Base-by-base conservation (phyloP, 179 eudicot species). In the Amaranthus tricolor region DNA sequence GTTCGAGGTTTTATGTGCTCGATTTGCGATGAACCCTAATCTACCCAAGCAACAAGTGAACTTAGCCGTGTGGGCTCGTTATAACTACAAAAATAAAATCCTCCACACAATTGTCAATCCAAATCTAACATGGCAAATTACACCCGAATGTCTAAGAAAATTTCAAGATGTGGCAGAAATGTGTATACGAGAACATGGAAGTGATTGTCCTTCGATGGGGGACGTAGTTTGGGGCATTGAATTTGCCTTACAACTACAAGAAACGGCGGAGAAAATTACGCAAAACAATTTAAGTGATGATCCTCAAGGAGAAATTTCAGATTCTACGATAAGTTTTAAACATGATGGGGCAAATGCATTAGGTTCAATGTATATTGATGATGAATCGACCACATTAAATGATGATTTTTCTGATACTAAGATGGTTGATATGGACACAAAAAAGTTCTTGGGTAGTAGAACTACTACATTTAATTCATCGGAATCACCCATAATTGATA, bases 201-300 rank as follows among this genome's bases (percentile, higher is more conserved):
- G 52, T 6, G 80, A 82, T 5, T 71, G 88, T 68, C 88, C 88
- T 2, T 71, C 80, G 0, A 85, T 85, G 85, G 80, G 74, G 5
- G 87, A 82, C 21, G 76, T 84, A 47, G 77, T 84, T 20, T 74
- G 87, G 85, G 76, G 76, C 19, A 70, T 85, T 7, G 85, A 85
- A 59, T 85, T 85, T 17, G 82, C 81, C n/a, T 63, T 82, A 17
- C 54, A 75, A 55, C 81, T 81, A 43, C 81, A 77, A 59, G 53
- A 77, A 50, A 65, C 71, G 0, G 74, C 78, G 15, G 78, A 79
- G 47, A 68, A 74, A 10, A n/a, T n/a, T n/a, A n/a, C n/a, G n/a
- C n/a, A n/a, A n/a, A n/a, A n/a, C n/a, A n/a, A n/a, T n/a, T n/a
- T n/a, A n/a, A n/a, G n/a, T n/a, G n/a, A 55, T 43, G 60, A 16